Percentiles rank a stretch among this genome's conserved stretches.
Conservation (phyloP, 2,329 filamentous ascomycete genomes). For the Sodiomyces alkalinus region DNA sequence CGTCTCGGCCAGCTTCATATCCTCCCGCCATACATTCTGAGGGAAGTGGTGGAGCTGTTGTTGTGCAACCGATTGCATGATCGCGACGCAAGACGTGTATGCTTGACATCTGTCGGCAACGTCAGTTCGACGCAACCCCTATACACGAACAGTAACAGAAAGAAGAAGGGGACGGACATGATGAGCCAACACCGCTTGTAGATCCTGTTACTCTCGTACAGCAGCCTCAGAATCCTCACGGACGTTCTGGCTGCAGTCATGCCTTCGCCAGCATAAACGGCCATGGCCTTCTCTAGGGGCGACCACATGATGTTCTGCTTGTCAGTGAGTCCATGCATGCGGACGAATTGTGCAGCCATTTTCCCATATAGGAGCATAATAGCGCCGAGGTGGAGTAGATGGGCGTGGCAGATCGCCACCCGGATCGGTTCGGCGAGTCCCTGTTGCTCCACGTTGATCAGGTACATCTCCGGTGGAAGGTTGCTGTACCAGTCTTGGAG, state of each 20-base stretch:
- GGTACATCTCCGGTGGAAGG: slow-evolving; percentile 11
- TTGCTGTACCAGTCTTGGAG: slow-evolving; percentile 14
- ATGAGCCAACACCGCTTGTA: slow-evolving; percentile 15
- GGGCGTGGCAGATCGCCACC: slow-evolving; percentile 14
- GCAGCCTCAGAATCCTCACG: slow-evolving; percentile 10
- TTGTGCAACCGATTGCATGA: slow-evolving; percentile 15
- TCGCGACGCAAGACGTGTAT: slow-evolving; percentile 14
- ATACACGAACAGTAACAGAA: not conserved
- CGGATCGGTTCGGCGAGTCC: slow-evolving; percentile 6
- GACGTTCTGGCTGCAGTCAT: slow-evolving; percentile 13
- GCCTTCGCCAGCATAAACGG: slow-evolving; percentile 9
- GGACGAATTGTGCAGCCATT: slow-evolving; percentile 12
- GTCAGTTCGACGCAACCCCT: not conserved
- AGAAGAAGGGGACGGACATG: slow-evolving; percentile 11
- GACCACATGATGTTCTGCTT: not conserved
- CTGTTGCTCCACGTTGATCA: slow-evolving; percentile 8
- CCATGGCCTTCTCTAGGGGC: slow-evolving; percentile 3
- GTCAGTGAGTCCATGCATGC: not conserved
- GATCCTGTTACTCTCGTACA: slow-evolving; percentile 10
- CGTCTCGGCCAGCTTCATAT: slow-evolving; percentile 11
- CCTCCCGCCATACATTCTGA: slow-evolving; percentile 10
- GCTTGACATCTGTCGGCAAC: slow-evolving; percentile 14
- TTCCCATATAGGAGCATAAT: slow-evolving; percentile 17
- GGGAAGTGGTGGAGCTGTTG: slow-evolving; percentile 14
- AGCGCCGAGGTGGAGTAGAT: slow-evolving; percentile 17